Conservation (phyloP, 768 basidiomycete species). For the Cyathus striatus region DNA sequence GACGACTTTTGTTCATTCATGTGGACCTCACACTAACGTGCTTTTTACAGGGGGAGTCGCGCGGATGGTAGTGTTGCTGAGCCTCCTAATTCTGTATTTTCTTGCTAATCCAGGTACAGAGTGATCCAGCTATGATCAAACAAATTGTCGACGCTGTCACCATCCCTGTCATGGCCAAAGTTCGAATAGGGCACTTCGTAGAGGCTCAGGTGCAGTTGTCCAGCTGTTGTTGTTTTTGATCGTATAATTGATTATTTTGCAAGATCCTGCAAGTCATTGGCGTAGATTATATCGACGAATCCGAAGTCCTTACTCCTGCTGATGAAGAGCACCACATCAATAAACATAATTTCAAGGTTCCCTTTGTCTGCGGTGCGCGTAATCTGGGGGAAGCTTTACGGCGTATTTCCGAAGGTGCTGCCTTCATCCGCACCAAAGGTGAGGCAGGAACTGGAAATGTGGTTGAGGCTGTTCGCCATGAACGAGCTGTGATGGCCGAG, state of each 20-base stretch:
- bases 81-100: too few relatives aligned
- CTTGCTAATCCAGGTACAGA: constrained; percentile 32
- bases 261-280: constrained; percentile 93
- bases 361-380: constrained; percentile 94
- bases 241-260: neutral
- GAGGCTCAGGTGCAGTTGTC: constrained; percentile 76
- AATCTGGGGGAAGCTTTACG: constrained; percentile 95
- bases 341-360: constrained; percentile 92
- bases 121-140: constrained; percentile 96
- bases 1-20: constrained; percentile 1
- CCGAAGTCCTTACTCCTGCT: constrained; percentile 91
- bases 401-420: constrained; percentile 94
- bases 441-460: constrained; percentile 88
- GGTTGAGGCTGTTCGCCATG: constrained; percentile 92
- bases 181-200: constrained; percentile 95
- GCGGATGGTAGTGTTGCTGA: constrained; percentile 67
- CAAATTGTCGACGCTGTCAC: constrained; percentile 92
- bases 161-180: constrained; percentile 96
- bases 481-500: constrained; percentile 75
- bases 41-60: constrained; percentile 70
- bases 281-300: constrained; percentile 96
- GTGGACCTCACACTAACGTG: neutral
- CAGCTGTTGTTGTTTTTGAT: constrained; percentile 1
- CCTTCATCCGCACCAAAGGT: constrained; percentile 98
- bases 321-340: constrained; percentile 96